Evolutionary conservation across 306 rosid species (phyloP), one percentile per base, ranked within the genome.

Genomic region (Citrullus colocynthis): DNA sequence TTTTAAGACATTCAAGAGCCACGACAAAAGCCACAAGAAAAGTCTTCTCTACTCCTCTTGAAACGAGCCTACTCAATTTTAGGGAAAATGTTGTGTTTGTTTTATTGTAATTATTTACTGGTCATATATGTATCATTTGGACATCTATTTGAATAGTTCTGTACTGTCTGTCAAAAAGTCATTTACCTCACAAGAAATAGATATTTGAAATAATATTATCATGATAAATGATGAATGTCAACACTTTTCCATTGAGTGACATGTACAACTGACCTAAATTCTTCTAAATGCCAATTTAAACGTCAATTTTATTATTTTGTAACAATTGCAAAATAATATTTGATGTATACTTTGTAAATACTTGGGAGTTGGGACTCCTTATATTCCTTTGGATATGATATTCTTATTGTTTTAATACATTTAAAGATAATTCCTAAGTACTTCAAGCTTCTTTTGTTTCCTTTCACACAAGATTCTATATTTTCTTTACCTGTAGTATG

Each of bases 401-500:
- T 75, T 48, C 14, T 73, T 48, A 6, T 74, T 74, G 48, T 17
- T 30, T 51, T 51, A 52, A 74, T 74, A 20, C 21, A 54, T 64
- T 8, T 42, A 42, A 1, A n/a, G 56, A 21, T 71, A 32, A 60
- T 80, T 80, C 56, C 17, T 9, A 21, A 44, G 3, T 41, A 36
- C 51, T 41, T 55, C 21, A 18, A 64, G 14, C 56, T 75, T 21
- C 64, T 82, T 70, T 18, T 59, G 52, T 78, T 6, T 44, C 57
- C 36, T 16, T 64, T 64, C 20, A 37, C 37, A 64, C 24, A 17
- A 72, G 80, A 76, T 76, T 44, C 36, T 17, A 48, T 66, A 64
- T 69, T 59, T 76, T 85, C 34, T 83, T 78, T 59, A 2, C 74
- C 39, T 82, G 88, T 89, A 94, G 98, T 95, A 84, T 95, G 98